Conservation (phyloP, 108 stramenopile genomes). For the Aurantiochytrium sp. region DNA sequence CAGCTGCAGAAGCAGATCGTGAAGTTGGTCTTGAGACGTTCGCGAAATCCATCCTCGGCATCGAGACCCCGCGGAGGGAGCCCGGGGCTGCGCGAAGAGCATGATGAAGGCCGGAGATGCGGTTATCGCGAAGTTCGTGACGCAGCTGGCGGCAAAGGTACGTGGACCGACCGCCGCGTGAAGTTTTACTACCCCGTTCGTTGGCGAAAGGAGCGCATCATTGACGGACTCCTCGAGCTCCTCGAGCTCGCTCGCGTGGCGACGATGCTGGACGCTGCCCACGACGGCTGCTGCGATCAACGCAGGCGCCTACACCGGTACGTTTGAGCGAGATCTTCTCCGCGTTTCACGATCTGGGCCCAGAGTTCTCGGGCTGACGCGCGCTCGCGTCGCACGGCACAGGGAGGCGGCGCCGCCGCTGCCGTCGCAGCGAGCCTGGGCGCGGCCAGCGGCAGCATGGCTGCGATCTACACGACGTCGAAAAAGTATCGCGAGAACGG, state of each 20-base stretch:
- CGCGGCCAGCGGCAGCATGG: conserved; percentile 8
- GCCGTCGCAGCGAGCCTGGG: conserved; percentile 21
- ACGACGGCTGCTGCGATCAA: too few species aligned
- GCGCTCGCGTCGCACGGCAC: neutral
- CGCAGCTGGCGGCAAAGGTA: conserved; percentile 17
- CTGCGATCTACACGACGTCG: neutral
- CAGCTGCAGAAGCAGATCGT: too few species aligned
- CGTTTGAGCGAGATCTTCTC: too few species aligned
- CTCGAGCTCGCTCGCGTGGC: too few species aligned
- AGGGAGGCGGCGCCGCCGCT: conserved; percentile 17
- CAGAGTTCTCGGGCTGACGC: neutral
- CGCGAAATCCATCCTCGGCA: too few species aligned
- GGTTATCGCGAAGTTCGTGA: neutral
- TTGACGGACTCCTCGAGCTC: too few species aligned
- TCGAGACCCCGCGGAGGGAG: too few species aligned
- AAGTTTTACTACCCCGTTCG: too few species aligned
- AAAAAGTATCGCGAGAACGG: neutral
- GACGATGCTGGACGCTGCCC: too few species aligned
- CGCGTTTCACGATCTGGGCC: too few species aligned
- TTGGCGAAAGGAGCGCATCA: too few species aligned
- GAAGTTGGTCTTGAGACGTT: too few species aligned
- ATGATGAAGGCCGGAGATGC: neutral
- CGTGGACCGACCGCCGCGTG: neutral
- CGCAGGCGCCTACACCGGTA: conserved; percentile 14
- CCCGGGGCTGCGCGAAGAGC: neutral